phyloP scores from a whole-genome alignment of 768 basidiomycete species.

The Leccinum truebloodii region DNA sequence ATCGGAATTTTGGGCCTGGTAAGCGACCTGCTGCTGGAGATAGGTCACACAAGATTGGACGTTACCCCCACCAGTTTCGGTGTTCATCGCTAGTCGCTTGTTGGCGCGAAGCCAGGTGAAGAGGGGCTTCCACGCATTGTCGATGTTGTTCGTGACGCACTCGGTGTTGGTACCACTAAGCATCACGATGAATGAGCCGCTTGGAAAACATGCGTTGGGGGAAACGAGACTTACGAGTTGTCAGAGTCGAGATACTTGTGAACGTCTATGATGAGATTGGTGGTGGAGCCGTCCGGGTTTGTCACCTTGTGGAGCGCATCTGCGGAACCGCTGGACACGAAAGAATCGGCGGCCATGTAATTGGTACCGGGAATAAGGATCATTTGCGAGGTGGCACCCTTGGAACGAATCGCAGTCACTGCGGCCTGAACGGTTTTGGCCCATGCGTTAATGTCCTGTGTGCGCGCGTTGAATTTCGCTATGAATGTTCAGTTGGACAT shows the following conservation, averaged over 20 bases:
- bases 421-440: conserved; percentile 54
- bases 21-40: conserved; percentile 47
- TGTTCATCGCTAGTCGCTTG: conserved; percentile 55
- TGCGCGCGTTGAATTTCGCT: not conserved
- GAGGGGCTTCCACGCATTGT: conserved; percentile 46
- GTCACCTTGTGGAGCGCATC: conserved; percentile 45
- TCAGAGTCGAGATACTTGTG: conserved; percentile 64
- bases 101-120: conserved; percentile 49
- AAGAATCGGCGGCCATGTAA: conserved; percentile 54
- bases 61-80: conserved; percentile 63
- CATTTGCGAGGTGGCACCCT: conserved; percentile 51
- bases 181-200: not conserved
- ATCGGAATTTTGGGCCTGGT: conserved; percentile 49
- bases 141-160: conserved; percentile 58
- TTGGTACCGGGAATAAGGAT: conserved; percentile 62
- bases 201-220: not conserved
- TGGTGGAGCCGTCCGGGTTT: conserved; percentile 47
- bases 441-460: conserved; percentile 44
- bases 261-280: conserved; percentile 57
- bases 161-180: conserved; percentile 41
- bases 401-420: conserved; percentile 58
- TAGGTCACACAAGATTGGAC: conserved; percentile 45
- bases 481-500: not conserved
- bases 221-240: conserved; percentile 40
- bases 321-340: conserved; percentile 52